A percentile compares a stretch with the other conserved stretches of the same genome.
phyloP scores from a whole-genome alignment of 1,139 yeast genomes.

The Protomyces inouyei region DNA sequence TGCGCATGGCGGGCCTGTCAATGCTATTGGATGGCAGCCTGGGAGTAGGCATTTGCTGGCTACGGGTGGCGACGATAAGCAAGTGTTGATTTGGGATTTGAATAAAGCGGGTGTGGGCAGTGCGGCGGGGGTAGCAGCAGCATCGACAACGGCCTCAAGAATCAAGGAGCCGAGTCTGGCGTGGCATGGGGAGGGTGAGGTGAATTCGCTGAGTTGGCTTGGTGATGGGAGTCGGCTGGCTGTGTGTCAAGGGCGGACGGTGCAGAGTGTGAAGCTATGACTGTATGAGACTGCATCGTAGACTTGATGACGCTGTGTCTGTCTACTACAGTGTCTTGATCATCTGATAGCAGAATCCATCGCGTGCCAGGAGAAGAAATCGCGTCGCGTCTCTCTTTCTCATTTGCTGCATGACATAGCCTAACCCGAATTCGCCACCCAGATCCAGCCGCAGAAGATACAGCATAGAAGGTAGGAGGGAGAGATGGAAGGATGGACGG shows the following conservation, averaged over 20 bases:
- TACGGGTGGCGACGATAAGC: conserved; percentile 88
- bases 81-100: conserved; percentile 80
- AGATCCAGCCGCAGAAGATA: not conserved
- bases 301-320: too few relatives aligned
- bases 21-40: conserved; percentile 83
- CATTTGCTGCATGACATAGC: too few relatives aligned
- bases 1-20: conserved; percentile 65
- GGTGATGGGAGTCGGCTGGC: conserved; percentile 75
- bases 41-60: conserved; percentile 55
- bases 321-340: too few relatives aligned
- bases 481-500: not conserved
- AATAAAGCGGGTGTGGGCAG: conserved; percentile 33
- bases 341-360: too few relatives aligned
- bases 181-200: conserved; percentile 55
- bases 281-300: not conserved
- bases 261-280: conserved; percentile 58
- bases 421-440: not conserved
- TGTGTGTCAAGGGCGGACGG: conserved; percentile 69
- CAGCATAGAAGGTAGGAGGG: not conserved
- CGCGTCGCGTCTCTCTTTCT: too few relatives aligned
- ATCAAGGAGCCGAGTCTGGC: conserved; percentile 23
- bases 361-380: too few relatives aligned
- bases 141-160: not conserved
- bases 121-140: not conserved
- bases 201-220: conserved; percentile 75